Base-by-base conservation (phyloP, 768 basidiomycete species). In the Neoboletus subvelutipes region DNA sequence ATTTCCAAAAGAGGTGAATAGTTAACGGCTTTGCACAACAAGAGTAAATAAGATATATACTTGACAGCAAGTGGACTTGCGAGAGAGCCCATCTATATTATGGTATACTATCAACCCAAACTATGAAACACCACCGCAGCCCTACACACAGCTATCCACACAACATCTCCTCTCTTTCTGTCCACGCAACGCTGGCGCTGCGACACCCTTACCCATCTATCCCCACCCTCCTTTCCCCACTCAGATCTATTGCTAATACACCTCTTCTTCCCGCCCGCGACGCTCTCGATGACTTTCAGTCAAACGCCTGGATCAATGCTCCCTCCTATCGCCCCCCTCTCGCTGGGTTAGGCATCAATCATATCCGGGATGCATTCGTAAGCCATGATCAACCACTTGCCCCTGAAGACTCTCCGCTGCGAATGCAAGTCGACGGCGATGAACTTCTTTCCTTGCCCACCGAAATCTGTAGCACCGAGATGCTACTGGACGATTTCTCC, bases 181-280 rank as follows among this genome's bases (percentile, higher is more conserved):
- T 45, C 18, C 59, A 60, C 57, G 65, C 71, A 65, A 46, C 72
- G 71, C 71, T 64, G 71, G 71, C 71, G 68, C 46, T 63, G 72
- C 72, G 62, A 57, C 58, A 59, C 28, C 4, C 50, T 20, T 49
- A 24, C 28, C 17, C 56, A 48, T 31, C 62, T 57, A 66, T 56
- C 9, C 62, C 67, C 41, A 71, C 71, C 10, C 67, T 73, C 69
- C 58, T 73, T 71, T 65, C 65, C 1, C 60, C 70, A 15, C 59
- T 67, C 51, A 50, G 39, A 13, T 58, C 56, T 17, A 60, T 61
- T 18, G 33, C 45, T 22, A 61, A 65, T 9, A 40, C 58, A 22
- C 42, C 54, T 13, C 34, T 37, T 10, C 24, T 22, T 9, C 26
- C 15, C 42, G 20, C 8, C n/a, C 45, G 12, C 6, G 61, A 58